These are phyloP conservation scores for Nicotiana otophora DNA, from an alignment of 257 asterid species.

Conservation along the genomic window DNA sequence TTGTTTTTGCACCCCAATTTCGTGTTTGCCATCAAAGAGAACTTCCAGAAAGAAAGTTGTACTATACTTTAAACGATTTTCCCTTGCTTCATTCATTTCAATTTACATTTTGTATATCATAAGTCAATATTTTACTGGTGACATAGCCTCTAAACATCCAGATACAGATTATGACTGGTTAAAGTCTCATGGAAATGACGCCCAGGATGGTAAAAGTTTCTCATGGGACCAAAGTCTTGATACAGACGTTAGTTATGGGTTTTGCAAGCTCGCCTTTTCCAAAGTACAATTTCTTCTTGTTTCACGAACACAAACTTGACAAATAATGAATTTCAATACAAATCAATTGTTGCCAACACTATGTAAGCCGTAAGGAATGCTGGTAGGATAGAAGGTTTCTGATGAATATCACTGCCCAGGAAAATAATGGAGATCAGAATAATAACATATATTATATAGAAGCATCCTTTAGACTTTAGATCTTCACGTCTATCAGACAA, in stretches of 20 bases:
- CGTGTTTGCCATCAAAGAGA: background rate
- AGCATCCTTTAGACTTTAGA: too few relatives aligned
- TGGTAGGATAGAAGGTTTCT: too few relatives aligned
- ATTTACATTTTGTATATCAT: background rate
- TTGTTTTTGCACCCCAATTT: background rate
- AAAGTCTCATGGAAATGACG: background rate
- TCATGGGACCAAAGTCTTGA: background rate
- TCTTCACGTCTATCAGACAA: too few relatives aligned
- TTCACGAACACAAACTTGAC: background rate
- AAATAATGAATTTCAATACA: too few relatives aligned
- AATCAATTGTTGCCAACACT: background rate
- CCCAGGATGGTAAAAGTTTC: background rate
- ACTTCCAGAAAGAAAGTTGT: background rate
- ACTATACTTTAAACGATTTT: too few relatives aligned
- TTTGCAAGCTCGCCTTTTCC: background rate
- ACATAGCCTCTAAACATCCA: background rate
- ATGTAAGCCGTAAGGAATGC: too few relatives aligned
- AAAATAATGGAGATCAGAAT: too few relatives aligned
- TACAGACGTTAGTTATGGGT: background rate
- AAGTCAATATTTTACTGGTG: background rate
- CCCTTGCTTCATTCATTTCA: background rate
- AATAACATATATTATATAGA: too few relatives aligned
- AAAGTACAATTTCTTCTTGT: background rate
- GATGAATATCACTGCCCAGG: too few relatives aligned
- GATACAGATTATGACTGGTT: background rate